Evolutionary conservation across 352 stramenopile genomes (phyloP).

Genomic region (Phytophthora cryptogea): DNA sequence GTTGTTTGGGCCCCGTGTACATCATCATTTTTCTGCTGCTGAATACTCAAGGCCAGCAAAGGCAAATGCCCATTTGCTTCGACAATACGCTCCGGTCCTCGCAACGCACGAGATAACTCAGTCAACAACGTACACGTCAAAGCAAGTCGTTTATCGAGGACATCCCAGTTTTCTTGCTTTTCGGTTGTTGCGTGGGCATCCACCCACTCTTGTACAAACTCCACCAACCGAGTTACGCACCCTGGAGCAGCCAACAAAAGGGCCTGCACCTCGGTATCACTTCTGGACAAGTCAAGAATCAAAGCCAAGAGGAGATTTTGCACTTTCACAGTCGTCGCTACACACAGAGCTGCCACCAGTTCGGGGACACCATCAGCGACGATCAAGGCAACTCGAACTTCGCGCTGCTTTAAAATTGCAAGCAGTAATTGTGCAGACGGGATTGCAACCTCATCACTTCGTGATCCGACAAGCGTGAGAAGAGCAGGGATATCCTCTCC

Average conservation of each 20-base stretch:
- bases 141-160: slow-evolving; percentile 42
- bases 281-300: slow-evolving; percentile 48
- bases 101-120: slow-evolving; percentile 42
- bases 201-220: slow-evolving; percentile 50
- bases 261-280: slow-evolving; percentile 69
- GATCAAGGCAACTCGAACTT: slow-evolving; percentile 67
- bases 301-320: slow-evolving; percentile 57
- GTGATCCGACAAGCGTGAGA: slow-evolving; percentile 41
- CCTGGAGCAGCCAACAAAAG: slow-evolving; percentile 51
- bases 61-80: slow-evolving; percentile 41
- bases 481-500: slow-evolving; percentile 57
- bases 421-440: slow-evolving; percentile 55
- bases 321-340: slow-evolving; percentile 35
- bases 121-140: slow-evolving; percentile 51
- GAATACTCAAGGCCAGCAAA: slow-evolving; percentile 49
- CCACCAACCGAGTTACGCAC: slow-evolving; percentile 46
- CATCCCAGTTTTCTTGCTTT: slow-evolving; percentile 21
- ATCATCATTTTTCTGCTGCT: slow-evolving; percentile 31
- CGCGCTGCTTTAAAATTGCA: slow-evolving; percentile 39
- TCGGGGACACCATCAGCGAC: slow-evolving; percentile 75
- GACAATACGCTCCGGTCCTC: slow-evolving; percentile 43
- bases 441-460: slow-evolving; percentile 44
- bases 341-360: slow-evolving; percentile 50
- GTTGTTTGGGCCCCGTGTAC: slow-evolving; percentile 33
- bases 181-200: slow-evolving; percentile 6